phyloP scores from a whole-genome alignment of 495 filamentous ascomycete genomes.

The Hypoxylon fuscum region DNA sequence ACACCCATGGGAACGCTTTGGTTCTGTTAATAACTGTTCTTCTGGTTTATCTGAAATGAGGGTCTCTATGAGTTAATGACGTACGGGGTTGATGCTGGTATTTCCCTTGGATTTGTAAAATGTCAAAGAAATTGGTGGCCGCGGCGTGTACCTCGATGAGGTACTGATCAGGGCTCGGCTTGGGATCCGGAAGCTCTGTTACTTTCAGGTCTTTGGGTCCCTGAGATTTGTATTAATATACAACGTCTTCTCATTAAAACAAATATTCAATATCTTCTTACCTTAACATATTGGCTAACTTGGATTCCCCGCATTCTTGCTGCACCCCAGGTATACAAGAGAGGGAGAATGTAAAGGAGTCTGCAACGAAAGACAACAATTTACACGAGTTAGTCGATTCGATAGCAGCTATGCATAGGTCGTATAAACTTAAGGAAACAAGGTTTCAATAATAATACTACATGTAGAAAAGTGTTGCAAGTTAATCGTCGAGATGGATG shows the following conservation, averaged over 20 bases:
- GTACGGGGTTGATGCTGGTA: conserved; percentile 70
- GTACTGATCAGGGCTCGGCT: conserved; percentile 76
- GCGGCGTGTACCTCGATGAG: conserved; percentile 87
- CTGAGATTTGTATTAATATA: conserved; percentile 51
- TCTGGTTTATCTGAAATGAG: not conserved
- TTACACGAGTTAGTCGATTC: too few relatives aligned
- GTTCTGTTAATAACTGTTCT: not conserved
- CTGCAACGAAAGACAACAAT: too few relatives aligned
- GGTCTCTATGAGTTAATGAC: not conserved
- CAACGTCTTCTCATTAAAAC: not conserved
- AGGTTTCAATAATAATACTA: too few relatives aligned
- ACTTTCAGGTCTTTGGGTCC: conserved; percentile 82
- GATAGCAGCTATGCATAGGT: too few relatives aligned
- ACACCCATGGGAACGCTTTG: conserved; percentile 79
- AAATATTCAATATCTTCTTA: conserved; percentile 41
- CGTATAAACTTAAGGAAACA: too few relatives aligned
- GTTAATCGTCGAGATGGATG: too few relatives aligned
- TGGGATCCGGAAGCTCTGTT: conserved; percentile 74
- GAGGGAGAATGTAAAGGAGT: too few relatives aligned
- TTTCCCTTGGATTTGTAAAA: conserved; percentile 86
- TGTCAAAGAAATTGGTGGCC: conserved; percentile 95
- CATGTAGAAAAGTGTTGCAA: too few relatives aligned
- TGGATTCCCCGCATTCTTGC: conserved; percentile 92
- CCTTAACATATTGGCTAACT: conserved; percentile 83
- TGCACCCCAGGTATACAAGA: too few relatives aligned